phyloP scores from a whole-genome alignment of 805 yeast species.

The Metschnikowia drakensbergensis region DNA sequence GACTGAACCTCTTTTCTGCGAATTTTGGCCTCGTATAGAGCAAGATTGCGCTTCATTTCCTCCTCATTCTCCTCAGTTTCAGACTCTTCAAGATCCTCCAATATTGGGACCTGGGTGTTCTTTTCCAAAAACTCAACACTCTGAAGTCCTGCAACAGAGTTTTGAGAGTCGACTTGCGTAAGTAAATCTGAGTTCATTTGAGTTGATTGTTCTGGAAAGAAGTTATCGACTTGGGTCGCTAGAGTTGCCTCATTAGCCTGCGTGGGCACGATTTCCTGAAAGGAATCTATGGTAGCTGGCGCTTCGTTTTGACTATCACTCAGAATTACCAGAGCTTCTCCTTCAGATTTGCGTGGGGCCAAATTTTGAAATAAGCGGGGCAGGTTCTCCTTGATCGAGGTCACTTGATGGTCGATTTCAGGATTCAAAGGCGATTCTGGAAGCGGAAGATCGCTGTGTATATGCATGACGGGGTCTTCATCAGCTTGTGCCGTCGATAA shows the following conservation, averaged over 20 bases:
- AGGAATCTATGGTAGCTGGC: slow-evolving; percentile 9
- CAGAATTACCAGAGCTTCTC: slow-evolving; percentile 1
- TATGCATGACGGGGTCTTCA: slow-evolving; percentile 16
- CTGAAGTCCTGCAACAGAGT: neutral
- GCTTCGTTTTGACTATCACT: neutral
- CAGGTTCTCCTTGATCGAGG: slow-evolving; percentile 1
- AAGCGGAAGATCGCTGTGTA: slow-evolving; percentile 12
- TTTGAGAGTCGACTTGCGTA: slow-evolving; percentile 4
- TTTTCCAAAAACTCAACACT: neutral
- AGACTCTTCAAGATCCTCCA: neutral
- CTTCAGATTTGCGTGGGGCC: slow-evolving; percentile 19
- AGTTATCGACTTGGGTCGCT: slow-evolving; percentile 19
- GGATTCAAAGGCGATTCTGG: slow-evolving; percentile 11
- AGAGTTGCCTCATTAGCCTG: slow-evolving; percentile 11
- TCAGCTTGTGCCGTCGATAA: slow-evolving; percentile 4
- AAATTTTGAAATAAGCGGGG: slow-evolving; percentile 27
- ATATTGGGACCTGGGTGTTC: slow-evolving; percentile 1
- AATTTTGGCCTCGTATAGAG: slow-evolving; percentile 37
- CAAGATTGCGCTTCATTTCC: slow-evolving; percentile 29
- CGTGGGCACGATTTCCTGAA: slow-evolving; percentile 19
- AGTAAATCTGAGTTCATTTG: slow-evolving; percentile 7
- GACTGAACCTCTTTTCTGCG: slow-evolving; percentile 32
- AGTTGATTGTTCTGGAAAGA: slow-evolving; percentile 1
- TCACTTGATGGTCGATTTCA: slow-evolving; percentile 2
- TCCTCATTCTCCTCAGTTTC: slow-evolving; percentile 22